Percentiles rank a stretch among this genome's conserved stretches.
These are phyloP conservation scores for Amphibolis antarctica DNA, from an alignment of 106 monocot genomes.

Conservation along the genomic window DNA sequence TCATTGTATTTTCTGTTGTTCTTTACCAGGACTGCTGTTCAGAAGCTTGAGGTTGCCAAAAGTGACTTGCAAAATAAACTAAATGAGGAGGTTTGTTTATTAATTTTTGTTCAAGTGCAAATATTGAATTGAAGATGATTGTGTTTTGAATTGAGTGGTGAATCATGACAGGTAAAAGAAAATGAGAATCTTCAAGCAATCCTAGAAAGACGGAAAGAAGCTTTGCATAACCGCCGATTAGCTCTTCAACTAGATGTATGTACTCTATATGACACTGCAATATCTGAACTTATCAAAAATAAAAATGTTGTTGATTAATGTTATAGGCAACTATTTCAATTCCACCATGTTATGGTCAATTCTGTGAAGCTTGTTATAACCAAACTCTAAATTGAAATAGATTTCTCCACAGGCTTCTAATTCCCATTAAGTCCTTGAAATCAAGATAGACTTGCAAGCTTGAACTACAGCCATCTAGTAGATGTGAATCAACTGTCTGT, in stretches of 20 bases:
- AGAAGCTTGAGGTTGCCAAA: constrained; percentile 64
- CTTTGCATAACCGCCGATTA: constrained; percentile 40
- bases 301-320: neutral
- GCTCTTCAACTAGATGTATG: constrained; percentile 83
- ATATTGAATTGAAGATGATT: neutral
- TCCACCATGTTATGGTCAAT: too few relatives aligned
- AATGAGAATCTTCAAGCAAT: constrained; percentile 49
- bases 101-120: constrained; percentile 2
- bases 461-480: too few relatives aligned
- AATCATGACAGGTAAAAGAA: constrained; percentile 37
- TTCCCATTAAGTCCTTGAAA: too few relatives aligned
- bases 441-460: too few relatives aligned
- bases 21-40: constrained; percentile 37
- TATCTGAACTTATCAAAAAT: neutral
- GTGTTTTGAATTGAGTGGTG: neutral
- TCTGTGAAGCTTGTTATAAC: too few relatives aligned
- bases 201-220: constrained; percentile 56
- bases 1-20: neutral
- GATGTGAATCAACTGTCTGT: too few relatives aligned
- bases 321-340: too few relatives aligned
- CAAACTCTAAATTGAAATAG: too few relatives aligned
- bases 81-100: constrained; percentile 47
- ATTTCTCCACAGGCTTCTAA: too few relatives aligned
- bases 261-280: neutral
- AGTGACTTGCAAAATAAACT: constrained; percentile 63